Base-by-base conservation (phyloP, 1,139 yeast species). In the Geotrichum aggregatum region DNA sequence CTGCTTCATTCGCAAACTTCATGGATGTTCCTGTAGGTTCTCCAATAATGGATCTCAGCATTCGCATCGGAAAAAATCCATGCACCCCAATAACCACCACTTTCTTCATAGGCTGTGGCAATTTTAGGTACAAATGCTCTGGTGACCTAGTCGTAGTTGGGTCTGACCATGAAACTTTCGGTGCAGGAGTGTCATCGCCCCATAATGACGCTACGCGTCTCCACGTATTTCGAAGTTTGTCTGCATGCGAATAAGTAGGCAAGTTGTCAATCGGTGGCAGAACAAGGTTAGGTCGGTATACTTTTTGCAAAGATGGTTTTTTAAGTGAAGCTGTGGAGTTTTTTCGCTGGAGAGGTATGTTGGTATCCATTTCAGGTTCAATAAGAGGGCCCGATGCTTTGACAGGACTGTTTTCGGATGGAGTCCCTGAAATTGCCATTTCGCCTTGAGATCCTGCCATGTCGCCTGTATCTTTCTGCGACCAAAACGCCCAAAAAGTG, bases 1-100 rank as follows among this genome's bases (percentile, higher is more conserved):
- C 96, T 0, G 95, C 96, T 63, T 87, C 96, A 57, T 80, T 82
- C 43, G 95, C 87, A 69, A 89, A 89, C 65, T 84, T 83, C 52
- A 83, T 76, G 0, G 97, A 88, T 0, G 97, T 89, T 0, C 97
- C 97, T 14, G 94, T 88, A 3, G 97, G 97, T 54, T 88, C 88
- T 1, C 97, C 97, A 52, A 89, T 83, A 26, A 92, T 65, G 0
- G 96, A 89, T 50, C 98, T 74, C 1, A 92, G 77, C 78, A 88
- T 83, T 58, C 77, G 80, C 1, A 91, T 84, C 0, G 98, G 98
- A 70, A 92, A 88, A 63, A 91, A 92, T 0, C 98, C 98, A 71
- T 92, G 98, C 1, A 92, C 91, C 0, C 98, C 98, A 57, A 92
- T 81, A 31, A 92, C 85, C 41, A 92, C 76, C 1, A 84, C 84